Percentiles rank a stretch among this genome's conserved stretches.
These are phyloP conservation scores for Syzygium aqueum DNA, from an alignment of 345 rosid species.

Conservation along the genomic window DNA sequence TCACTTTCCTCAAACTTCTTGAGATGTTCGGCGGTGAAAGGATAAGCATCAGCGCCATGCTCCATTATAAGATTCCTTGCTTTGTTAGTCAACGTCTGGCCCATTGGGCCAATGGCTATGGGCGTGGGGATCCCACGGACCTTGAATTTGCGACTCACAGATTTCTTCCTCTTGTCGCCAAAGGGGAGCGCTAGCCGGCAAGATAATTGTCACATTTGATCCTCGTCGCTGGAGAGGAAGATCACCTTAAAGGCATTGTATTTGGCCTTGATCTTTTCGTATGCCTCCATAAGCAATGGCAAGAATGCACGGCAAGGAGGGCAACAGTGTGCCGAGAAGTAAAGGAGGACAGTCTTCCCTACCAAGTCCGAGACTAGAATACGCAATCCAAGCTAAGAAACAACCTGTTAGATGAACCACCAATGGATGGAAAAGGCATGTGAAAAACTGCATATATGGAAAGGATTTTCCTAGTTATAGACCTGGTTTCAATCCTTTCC, in stretches of 20 bases:
- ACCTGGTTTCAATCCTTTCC: neutral
- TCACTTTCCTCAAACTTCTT: conserved; percentile 18
- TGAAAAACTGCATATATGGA: neutral
- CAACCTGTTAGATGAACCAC: neutral
- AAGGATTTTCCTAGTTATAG: neutral
- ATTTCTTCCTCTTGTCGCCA: conserved; percentile 20
- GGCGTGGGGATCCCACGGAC: conserved; percentile 22
- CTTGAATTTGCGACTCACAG: conserved; percentile 24
- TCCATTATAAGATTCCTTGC: conserved; percentile 11
- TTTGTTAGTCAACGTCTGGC: conserved; percentile 17
- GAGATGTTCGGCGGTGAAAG: conserved; percentile 17
- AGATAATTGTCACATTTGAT: conserved; percentile 19
- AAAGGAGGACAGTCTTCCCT: conserved; percentile 33
- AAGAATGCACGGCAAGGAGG: conserved; percentile 32
- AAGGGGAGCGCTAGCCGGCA: conserved; percentile 32
- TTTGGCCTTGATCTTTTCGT: conserved; percentile 21
- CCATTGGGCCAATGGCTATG: conserved; percentile 26
- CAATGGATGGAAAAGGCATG: neutral
- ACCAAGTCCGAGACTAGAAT: conserved; percentile 22
- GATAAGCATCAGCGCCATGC: conserved; percentile 31
- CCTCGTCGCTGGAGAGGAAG: conserved; percentile 30
- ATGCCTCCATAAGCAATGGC: conserved; percentile 24
- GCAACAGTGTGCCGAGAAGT: conserved; percentile 38
- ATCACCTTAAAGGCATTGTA: conserved; percentile 24
- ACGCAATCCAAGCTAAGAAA: conserved; percentile 3